Evolutionary conservation across 1,139 yeast genomes (phyloP), one percentile per base, ranked within the genome.

Genomic region (Nakaseomyces sp.): DNA sequence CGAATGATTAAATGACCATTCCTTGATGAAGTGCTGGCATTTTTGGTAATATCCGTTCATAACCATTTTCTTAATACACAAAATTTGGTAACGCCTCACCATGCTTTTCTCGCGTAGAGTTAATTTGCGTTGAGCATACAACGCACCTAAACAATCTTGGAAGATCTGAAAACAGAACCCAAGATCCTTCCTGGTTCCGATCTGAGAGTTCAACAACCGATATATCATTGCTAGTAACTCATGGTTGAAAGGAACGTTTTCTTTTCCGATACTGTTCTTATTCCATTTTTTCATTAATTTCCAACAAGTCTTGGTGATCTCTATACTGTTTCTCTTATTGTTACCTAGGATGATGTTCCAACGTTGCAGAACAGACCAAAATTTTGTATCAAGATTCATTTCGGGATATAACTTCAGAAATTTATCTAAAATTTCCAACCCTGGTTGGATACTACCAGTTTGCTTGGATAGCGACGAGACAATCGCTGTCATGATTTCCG

Each of bases 301-400:
- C 56, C 61, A 53, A 25, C 48, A 39, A 19, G 37, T 30, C 13
- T 35, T 35, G 10, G 38, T 20, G 33, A 25, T 45, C 48, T 13
- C 47, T 44, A 19, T 50, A 7, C 13, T 38, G 40, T 6, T 50
- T 51, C 25, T 45, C 45, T 15, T 43, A 48, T 50, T 53, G 7
- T 39, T 37, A 16, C 44, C 43, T 13, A 33, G 31, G 18, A 24
- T 29, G 8, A 42, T 44, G 29, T 54, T 49, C 49, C 55, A 50
- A 29, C 52, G 50, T 10, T 57, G 37, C 6, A 59, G 25, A 18
- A 52, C 48, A 38, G 55, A 48, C 65, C 65, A 60, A 36, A 58
- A 58, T 5, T 40, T 13, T 8, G 19, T 35, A 33, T 50, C 48
- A 17, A 59, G 43, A 3, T 48, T 39, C 10, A 57, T 43, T 3